phyloP scores from a whole-genome alignment of 768 basidiomycete genomes.

The Mycena kentingensis region DNA sequence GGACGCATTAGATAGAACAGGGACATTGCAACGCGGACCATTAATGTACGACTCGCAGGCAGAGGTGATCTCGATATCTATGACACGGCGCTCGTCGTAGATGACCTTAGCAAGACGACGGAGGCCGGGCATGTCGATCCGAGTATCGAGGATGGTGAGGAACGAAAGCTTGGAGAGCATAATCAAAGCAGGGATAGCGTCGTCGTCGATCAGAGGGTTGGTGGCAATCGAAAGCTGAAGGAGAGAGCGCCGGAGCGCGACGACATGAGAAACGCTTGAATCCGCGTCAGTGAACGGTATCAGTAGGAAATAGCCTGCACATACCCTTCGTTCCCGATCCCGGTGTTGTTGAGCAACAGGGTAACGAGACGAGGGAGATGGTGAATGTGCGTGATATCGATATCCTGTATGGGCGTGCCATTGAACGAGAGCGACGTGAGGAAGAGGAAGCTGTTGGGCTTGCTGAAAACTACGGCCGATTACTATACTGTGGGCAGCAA shows the following conservation, averaged over 20 bases:
- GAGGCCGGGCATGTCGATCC: constrained; percentile 58
- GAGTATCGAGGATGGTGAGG: constrained; percentile 56
- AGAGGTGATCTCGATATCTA: constrained; percentile 57
- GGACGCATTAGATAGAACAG: neutral
- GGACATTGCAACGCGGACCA: constrained; percentile 36
- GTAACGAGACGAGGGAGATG: constrained; percentile 52
- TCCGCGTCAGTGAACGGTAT: constrained; percentile 12
- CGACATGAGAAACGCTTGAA: constrained; percentile 58
- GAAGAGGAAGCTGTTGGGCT: constrained; percentile 52
- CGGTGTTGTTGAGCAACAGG: constrained; percentile 53
- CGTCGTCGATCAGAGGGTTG: constrained; percentile 58
- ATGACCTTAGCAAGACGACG: constrained; percentile 48
- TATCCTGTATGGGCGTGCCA: constrained; percentile 45
- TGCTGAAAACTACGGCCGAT: constrained; percentile 46
- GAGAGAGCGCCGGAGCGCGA: constrained; percentile 57
- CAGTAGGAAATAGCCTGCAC: constrained; percentile 20
- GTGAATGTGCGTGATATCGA: constrained; percentile 53
- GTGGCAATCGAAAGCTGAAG: constrained; percentile 50
- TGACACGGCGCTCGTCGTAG: constrained; percentile 37
- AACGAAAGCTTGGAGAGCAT: constrained; percentile 48
- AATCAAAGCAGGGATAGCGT: constrained; percentile 56
- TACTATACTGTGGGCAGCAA: constrained; percentile 2
- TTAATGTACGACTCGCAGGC: constrained; percentile 56
- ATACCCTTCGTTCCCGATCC: constrained; percentile 65
- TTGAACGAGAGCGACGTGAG: constrained; percentile 54